Base-by-base conservation (phyloP, 352 stramenopile species). In the Phytophthora idaei region DNA sequence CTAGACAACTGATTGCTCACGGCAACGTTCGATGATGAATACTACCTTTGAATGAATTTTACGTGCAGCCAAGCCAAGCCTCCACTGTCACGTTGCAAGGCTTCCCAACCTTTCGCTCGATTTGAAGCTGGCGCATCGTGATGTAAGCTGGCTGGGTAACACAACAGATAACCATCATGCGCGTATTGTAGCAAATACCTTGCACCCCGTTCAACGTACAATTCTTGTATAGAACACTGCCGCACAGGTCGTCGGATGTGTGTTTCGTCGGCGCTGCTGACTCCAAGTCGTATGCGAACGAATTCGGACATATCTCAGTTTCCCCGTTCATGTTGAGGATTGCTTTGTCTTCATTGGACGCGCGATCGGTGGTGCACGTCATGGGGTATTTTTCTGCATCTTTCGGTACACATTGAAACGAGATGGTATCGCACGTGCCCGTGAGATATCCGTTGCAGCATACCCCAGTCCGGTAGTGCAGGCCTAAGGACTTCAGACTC, bases 131-230 rank as follows among this genome's bases (percentile, higher is more conserved):
- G 7, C 74, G 71, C 71, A 77, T 78, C 7, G 25, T 48, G 12
- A 71, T 71, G 39, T 77, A 78, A 0, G 59, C 45, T n/a, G 51
- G 17, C 5, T 64, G 37, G 5, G 69, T 71, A 11, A 77, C 61
- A 48, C 77, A 85, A 29, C 71, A 64, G 27, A 83, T 69, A 3
- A 83, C 69, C 61, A 72, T 69, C 75, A 86, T 78, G 15, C 73
- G 76, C 21, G 64, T 71, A 58, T 80, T 86, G 39, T 73, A 80
- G 57, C 75, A 83, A 44, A 86, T 78, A 5, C 75, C 77, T 15
- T 71, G 55, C 2, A 55, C 34, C 15, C 59, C 64, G 32, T 64
- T 61, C 8, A 76, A 4, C 1, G 21, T 47, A 55, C 77, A 81
- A 41, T 74, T 37, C 53, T 73, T 75, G 59, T 70, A 80, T 42